A percentile compares a stretch with the other conserved stretches of the same genome.
phyloP scores from a whole-genome alignment of 1,284 basidiomycete species.

The Leccinum olivaceoglutinosum region DNA sequence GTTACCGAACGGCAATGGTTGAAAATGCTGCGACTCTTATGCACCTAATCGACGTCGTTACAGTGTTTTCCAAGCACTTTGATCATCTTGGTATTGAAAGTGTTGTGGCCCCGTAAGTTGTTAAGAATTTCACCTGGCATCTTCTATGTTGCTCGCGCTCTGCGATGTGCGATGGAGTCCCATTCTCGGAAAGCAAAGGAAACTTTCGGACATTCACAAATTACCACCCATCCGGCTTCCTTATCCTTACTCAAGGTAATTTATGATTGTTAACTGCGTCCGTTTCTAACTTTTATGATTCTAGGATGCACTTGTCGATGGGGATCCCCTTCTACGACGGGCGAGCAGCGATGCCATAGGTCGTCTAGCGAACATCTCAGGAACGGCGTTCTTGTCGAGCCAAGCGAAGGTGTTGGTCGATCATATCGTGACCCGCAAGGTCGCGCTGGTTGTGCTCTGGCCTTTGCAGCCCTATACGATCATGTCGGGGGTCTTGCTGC shows the following conservation, averaged over 20 bases:
- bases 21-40: slow-evolving; percentile 73
- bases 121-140: not conserved
- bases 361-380: slow-evolving; percentile 79
- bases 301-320: slow-evolving; percentile 78
- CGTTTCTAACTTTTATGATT: slow-evolving; percentile 6
- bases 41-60: slow-evolving; percentile 72
- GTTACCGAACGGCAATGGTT: slow-evolving; percentile 86
- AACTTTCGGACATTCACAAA: slow-evolving; percentile 62
- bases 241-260: slow-evolving; percentile 78
- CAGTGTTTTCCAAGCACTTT: slow-evolving; percentile 49
- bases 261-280: not conserved
- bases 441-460: slow-evolving; percentile 89
- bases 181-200: slow-evolving; percentile 60
- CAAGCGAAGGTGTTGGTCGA: slow-evolving; percentile 93
- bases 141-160: slow-evolving; percentile 53
- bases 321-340: slow-evolving; percentile 72
- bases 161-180: slow-evolving; percentile 55
- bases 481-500: slow-evolving; percentile 92
- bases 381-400: slow-evolving; percentile 79
- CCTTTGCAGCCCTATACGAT: slow-evolving; percentile 92
- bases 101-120: slow-evolving; percentile 18
- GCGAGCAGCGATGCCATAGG: slow-evolving; percentile 91
- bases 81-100: slow-evolving; percentile 40
- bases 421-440: slow-evolving; percentile 92
- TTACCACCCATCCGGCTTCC: slow-evolving; percentile 65